phyloP scores from a whole-genome alignment of 441 rosid species.

The Croton laevigatus region DNA sequence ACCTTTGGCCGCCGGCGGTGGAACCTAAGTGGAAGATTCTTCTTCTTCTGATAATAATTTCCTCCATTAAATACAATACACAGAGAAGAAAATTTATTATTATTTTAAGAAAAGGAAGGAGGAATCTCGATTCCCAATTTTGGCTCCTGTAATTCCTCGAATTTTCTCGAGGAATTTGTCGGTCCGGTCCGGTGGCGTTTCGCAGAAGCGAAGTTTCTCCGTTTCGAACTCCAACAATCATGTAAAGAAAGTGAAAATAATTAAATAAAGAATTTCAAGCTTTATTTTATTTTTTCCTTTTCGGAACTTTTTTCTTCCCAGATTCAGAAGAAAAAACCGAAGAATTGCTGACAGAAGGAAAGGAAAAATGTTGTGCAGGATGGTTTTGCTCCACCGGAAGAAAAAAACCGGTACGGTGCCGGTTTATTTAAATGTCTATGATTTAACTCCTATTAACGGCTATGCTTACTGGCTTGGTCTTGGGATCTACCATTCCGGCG shows the following conservation, averaged over 20 bases:
- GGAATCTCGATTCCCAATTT: slow-evolving; percentile 6
- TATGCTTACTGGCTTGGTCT: slow-evolving; percentile 97
- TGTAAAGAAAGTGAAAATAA: not conserved
- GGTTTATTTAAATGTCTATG: slow-evolving; percentile 89
- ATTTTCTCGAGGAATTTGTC: slow-evolving; percentile 9
- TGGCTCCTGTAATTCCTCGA: slow-evolving; percentile 15
- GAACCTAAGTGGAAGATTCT: slow-evolving; percentile 28
- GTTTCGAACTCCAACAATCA: slow-evolving; percentile 8
- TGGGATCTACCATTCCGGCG: slow-evolving; percentile 95
- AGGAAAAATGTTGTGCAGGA: slow-evolving; percentile 51
- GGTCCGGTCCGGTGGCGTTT: slow-evolving; percentile 13
- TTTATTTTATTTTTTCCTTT: not conserved
- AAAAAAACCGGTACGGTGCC: slow-evolving; percentile 64
- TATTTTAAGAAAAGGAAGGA: not conserved
- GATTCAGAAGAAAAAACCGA: not conserved
- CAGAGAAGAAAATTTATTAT: not conserved
- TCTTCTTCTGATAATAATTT: too few relatives aligned
- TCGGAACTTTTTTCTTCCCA: not conserved
- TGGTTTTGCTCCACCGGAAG: slow-evolving; percentile 50
- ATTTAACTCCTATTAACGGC: slow-evolving; percentile 79
- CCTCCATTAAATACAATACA: not conserved
- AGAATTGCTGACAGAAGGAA: not conserved
- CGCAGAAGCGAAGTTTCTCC: slow-evolving; percentile 7
- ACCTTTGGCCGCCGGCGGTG: slow-evolving; percentile 40
- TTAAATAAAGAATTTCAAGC: not conserved